These are phyloP conservation scores for Xylariaceae sp. DNA, from an alignment of 2,329 filamentous ascomycete genomes.

Conservation along the genomic window DNA sequence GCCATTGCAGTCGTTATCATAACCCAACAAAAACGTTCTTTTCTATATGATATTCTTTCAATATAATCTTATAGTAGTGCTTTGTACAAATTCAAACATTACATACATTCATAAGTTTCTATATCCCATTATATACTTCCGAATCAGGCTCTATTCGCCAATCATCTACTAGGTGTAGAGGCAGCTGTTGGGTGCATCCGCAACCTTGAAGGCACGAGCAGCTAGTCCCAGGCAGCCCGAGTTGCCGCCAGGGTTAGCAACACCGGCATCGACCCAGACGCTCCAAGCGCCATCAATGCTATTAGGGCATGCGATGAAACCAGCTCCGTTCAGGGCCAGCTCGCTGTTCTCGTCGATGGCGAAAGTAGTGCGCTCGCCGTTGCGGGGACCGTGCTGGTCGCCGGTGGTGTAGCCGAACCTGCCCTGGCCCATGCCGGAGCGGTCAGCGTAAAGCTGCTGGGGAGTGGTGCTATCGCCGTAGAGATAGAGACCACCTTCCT, in stretches of 20 bases:
- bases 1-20: too few species aligned
- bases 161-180: slow-evolving; percentile 38
- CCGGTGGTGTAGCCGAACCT: slow-evolving; percentile 59
- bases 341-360: slow-evolving; percentile 51
- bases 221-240: slow-evolving; percentile 47
- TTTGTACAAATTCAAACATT: not conserved
- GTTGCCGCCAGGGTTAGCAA: slow-evolving; percentile 46
- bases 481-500: slow-evolving; percentile 56
- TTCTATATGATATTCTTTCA: not conserved
- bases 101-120: not conserved
- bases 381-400: slow-evolving; percentile 45
- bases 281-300: slow-evolving; percentile 50
- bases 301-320: slow-evolving; percentile 61
- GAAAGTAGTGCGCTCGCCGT: slow-evolving; percentile 57
- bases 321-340: slow-evolving; percentile 53
- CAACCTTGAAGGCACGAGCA: slow-evolving; percentile 39
- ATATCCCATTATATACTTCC: not conserved
- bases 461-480: slow-evolving; percentile 51
- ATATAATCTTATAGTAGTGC: not conserved
- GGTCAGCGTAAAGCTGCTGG: slow-evolving; percentile 61
- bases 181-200: slow-evolving; percentile 46
- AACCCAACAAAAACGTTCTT: too few species aligned
- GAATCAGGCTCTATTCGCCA: not conserved
- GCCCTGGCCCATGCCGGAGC: slow-evolving; percentile 66
- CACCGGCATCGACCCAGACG: slow-evolving; percentile 40